Base-by-base conservation (phyloP, 257 asterid genomes). In the Gardenia jasminoides region DNA sequence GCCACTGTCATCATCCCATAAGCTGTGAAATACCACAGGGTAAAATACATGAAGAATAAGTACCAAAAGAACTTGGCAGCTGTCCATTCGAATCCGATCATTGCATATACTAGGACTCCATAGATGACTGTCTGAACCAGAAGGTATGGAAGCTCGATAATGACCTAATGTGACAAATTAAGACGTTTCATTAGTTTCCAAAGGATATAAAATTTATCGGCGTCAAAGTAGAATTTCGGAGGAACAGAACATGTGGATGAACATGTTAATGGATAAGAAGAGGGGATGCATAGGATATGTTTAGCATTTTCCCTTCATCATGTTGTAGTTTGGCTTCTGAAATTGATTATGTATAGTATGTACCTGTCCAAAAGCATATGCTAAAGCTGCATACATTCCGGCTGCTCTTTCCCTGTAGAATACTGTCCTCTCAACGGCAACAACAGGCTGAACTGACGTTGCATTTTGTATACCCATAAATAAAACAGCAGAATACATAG, bases 371-470 rank as follows among this genome's bases (percentile, higher is more conserved):
- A 90, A 89, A 24, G 97, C 97, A 78, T 94, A 92, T 0, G 99
- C 91, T 61, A 93, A 71, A 82, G 99, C 91, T 0, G 98, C 90
- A 75, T 90, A 94, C 98, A 93, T 95, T 74, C 99, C 98, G 2
- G 97, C 97, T 0, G 98, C 99, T 81, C 91, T 88, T 84, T 94
- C 98, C 83, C 98, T 86, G 70, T 93, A 94, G 77, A 91, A 93
- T 7, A 94, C 96, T 17, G 95, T 91, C 80, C 98, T 87, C 80
- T 93, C 99, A 28, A 88, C 62, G 0, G 95, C 93, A 11, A 94
- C 88, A 10, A 93, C 88, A 20, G 98, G 98, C 82, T 93, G 99
- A 67, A 94, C 97, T 0, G 97, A 82, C 20, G 91, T 70, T 3
- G 93, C 89, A 33, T 93, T 91, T 80, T 89, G 94, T 16, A 90